Evolutionary conservation across 352 stramenopile species (phyloP).

Genomic region (Phytophthora idaei): DNA sequence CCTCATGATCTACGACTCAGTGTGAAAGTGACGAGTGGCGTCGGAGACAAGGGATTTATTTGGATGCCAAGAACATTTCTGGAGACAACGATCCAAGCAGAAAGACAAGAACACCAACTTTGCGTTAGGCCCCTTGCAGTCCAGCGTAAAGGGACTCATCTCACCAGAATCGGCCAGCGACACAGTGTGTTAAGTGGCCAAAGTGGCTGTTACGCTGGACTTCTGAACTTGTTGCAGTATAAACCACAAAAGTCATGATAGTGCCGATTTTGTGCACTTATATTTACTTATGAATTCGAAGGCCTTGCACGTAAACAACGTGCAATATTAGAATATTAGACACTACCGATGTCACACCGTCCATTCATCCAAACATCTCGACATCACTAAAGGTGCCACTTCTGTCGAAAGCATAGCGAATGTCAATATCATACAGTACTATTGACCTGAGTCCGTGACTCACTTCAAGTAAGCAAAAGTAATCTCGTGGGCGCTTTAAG

Average conservation of each 20-base stretch:
- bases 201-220: not conserved
- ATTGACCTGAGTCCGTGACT: not conserved
- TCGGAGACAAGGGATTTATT: not conserved
- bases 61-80: no score
- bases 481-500: not conserved
- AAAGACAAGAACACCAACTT: slow-evolving; percentile 9
- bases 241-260: slow-evolving; percentile 9
- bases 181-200: slow-evolving; percentile 8
- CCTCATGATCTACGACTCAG: slow-evolving; percentile 14
- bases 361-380: not conserved
- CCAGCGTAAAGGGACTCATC: slow-evolving; percentile 21
- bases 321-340: no score
- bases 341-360: no score
- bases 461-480: slow-evolving; percentile 9
- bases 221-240: not conserved
- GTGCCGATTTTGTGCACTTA: not conserved
- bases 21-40: slow-evolving; percentile 9
- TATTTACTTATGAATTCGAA: no score
- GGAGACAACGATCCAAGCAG: not conserved
- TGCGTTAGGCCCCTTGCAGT: slow-evolving; percentile 1
- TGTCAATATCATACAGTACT: not conserved
- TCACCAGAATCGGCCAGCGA: slow-evolving; percentile 15
- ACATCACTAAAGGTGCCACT: not conserved
- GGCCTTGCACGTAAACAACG: no score
- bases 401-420: not conserved